phyloP scores from a whole-genome alignment of 441 rosid genomes.

The Brassica hybrid region DNA sequence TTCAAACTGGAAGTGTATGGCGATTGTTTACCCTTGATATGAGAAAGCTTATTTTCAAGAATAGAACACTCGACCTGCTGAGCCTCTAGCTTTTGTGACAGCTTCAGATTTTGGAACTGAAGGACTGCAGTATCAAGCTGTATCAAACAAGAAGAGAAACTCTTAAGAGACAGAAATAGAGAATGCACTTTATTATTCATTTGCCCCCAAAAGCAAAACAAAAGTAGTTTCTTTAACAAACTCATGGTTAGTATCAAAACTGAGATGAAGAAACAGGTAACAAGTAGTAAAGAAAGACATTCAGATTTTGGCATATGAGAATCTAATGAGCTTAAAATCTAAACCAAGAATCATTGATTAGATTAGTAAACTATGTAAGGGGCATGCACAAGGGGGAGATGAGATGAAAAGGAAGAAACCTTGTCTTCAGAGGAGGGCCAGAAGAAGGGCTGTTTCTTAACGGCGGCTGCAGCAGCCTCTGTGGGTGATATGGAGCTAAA shows the following conservation, averaged over 20 bases:
- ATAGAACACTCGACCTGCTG: constrained; percentile 78
- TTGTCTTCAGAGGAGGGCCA: constrained; percentile 81
- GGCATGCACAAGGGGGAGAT: constrained; percentile 30
- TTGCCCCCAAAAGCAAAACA: neutral
- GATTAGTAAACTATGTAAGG: neutral
- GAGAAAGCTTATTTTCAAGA: constrained; percentile 64
- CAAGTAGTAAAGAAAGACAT: neutral
- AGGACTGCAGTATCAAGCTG: constrained; percentile 86
- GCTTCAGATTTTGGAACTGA: constrained; percentile 91
- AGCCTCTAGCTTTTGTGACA: constrained; percentile 80
- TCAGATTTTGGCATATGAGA: neutral
- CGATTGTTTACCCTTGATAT: constrained; percentile 65
- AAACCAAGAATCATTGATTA: constrained; percentile 1
- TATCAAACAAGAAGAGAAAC: constrained; percentile 29
- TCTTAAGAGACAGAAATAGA: constrained; percentile 2
- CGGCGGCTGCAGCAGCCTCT: constrained; percentile 71
- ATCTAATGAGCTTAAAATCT: constrained; percentile 6
- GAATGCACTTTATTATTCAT: neutral
- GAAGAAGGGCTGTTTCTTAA: constrained; percentile 76
- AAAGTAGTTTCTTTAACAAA: neutral
- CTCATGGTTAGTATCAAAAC: constrained; percentile 15
- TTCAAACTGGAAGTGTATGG: constrained; percentile 66
- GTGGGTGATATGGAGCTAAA: constrained; percentile 82
- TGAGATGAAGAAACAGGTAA: neutral
- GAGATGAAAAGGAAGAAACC: constrained; percentile 32